phyloP scores from a whole-genome alignment of 164 flowering plant genomes.

The Vitis riparia region DNA sequence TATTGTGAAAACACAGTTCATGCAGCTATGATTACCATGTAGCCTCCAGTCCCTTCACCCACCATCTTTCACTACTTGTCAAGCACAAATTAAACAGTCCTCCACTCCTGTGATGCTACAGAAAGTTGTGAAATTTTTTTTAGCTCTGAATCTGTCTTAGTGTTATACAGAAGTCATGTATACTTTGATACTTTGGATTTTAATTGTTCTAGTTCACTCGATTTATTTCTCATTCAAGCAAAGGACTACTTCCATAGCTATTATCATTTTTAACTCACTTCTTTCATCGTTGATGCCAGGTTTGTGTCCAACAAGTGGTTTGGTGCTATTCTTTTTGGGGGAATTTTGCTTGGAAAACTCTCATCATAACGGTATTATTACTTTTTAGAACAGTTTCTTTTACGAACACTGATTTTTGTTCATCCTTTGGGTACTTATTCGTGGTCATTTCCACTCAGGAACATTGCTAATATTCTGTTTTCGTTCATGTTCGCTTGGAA shows the following conservation, averaged over 20 bases:
- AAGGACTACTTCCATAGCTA: no score
- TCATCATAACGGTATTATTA: conserved; percentile 27
- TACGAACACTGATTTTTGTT: no score
- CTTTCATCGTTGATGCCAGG: conserved; percentile 29
- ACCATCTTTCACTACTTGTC: neutral
- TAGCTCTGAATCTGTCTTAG: no score
- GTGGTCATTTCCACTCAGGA: no score
- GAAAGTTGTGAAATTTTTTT: neutral
- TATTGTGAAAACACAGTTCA: neutral
- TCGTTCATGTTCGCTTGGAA: no score
- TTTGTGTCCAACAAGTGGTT: conserved; percentile 97
- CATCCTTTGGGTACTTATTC: no score
- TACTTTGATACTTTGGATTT: neutral
- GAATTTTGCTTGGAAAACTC: conserved; percentile 70
- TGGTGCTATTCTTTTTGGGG: conserved; percentile 79
- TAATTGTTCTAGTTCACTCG: neutral
- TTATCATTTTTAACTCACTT: neutral
- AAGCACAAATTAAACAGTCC: neutral
- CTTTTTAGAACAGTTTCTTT: neutral
- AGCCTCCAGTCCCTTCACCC: neutral
- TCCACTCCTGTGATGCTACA: neutral
- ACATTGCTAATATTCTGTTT: no score
- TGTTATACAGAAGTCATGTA: no score
- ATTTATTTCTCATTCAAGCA: neutral
- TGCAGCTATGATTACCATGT: neutral